Base-by-base conservation (phyloP, 805 yeast species). In the Kazachstania kunashirensis region DNA sequence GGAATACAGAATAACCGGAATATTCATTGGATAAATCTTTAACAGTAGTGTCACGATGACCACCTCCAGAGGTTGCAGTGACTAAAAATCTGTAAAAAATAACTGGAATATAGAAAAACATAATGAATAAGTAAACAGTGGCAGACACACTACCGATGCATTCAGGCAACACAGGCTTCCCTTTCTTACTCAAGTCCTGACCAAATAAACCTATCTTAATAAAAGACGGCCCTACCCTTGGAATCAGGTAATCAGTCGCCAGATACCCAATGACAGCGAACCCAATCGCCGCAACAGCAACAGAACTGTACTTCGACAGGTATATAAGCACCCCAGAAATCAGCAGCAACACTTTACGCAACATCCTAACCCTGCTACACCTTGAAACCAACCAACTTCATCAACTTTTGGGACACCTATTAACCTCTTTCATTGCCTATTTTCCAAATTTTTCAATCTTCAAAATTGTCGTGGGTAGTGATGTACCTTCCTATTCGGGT, bases 131-230 rank as follows among this genome's bases (percentile, higher is more conserved):
- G 55, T 88, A 86, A 0, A 86, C 77, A 4, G 82, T 68, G 0
- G 95, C 92, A 5, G 85, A 73, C 0, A 89, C 80, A 2, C 85
- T 79, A n/a, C 98, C 98, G 67, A 89, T 77, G 0, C 94, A 74
- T 62, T 92, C 98, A 1, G 98, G 92, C 8, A 85, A 69, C 2
- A 77, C 66, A 0, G 94, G 94, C 29, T 59, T 66, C n/a, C 74
- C 75, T n/a, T 55, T 58, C 56, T 92, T 92, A 30, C 86, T 78
- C 52, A 86, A 49, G 56, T 92, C 98, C 43, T 70, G 75, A 8
- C 98, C 98, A 43, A 63, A 71, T n/a, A 92, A 68, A 0, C 98
- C 98, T 30, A 81, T 74, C 36, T 71, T 70, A 16, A 82, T 69
- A 58, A 88, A 88, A 29, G 76, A 66, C 1, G 71, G 67, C 1